Percentiles rank a stretch among this genome's conserved stretches.
Conservation (phyloP, 148 eudicot genomes). For the Rheum nobile region DNA sequence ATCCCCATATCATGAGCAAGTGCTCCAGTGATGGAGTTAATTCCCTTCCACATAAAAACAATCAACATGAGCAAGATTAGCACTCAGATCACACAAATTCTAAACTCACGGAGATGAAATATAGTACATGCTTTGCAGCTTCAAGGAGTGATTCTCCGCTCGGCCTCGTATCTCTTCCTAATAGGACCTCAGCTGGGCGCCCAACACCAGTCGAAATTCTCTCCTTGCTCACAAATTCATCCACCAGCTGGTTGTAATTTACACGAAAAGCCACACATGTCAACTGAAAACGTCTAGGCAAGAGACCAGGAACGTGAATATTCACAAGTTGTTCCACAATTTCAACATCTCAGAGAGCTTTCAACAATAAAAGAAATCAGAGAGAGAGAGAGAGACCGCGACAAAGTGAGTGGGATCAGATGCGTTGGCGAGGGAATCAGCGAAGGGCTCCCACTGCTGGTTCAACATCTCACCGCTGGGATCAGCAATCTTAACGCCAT, state of each 20-base stretch:
- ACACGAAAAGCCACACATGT: neutral
- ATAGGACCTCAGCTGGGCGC: conserved; percentile 36
- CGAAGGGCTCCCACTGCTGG: conserved; percentile 84
- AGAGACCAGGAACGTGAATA: neutral
- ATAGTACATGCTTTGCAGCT: conserved; percentile 75
- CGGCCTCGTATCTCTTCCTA: conserved; percentile 97
- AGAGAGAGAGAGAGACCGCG: conserved; percentile 26
- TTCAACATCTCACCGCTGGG: conserved; percentile 78
- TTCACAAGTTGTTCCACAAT: neutral
- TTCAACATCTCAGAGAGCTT: neutral
- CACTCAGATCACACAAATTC: neutral
- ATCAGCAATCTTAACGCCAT: conserved; percentile 87
- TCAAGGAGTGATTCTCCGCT: conserved; percentile 79
- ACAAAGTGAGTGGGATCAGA: conserved; percentile 41
- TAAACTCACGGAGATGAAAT: conserved; percentile 5
- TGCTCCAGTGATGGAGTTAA: conserved; percentile 54
- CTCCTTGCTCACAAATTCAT: conserved; percentile 69
- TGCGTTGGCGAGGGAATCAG: conserved; percentile 69
- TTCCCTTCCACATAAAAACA: conserved; percentile 43
- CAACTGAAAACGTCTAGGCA: neutral
- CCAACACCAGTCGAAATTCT: conserved; percentile 40
- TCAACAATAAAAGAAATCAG: neutral
- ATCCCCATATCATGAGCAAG: conserved; percentile 67
- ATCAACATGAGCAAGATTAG: conserved; percentile 7
- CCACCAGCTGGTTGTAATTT: conserved; percentile 44